phyloP scores from a whole-genome alignment of 1,284 basidiomycete genomes.

The Irpex lacteus region DNA sequence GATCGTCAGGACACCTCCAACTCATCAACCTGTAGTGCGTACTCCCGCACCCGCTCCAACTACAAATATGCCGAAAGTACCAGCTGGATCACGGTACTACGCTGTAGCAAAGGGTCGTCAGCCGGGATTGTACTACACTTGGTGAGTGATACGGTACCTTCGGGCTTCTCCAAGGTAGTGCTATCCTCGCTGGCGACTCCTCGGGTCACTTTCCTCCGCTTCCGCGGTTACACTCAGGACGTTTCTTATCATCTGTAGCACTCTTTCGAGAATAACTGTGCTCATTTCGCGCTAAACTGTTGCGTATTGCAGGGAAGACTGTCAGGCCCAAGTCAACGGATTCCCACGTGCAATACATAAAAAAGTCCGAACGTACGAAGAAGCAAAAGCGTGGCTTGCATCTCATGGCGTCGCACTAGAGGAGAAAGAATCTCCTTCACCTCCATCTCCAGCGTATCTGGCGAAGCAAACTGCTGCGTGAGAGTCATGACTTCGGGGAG shows the following conservation, averaged over 20 bases:
- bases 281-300: neutral
- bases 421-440: neutral
- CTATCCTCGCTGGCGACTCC: constrained; percentile 1
- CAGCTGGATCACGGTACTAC: constrained; percentile 20
- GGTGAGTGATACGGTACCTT: constrained; percentile 18
- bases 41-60: constrained; percentile 1
- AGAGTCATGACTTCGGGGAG: too few species aligned
- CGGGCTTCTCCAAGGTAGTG: constrained; percentile 3
- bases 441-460: too few species aligned
- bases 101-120: constrained; percentile 27
- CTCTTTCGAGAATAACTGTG: neutral
- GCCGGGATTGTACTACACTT: constrained; percentile 25
- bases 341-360: constrained; percentile 59
- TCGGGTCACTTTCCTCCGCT: too few species aligned
- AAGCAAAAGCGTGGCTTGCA: constrained; percentile 43
- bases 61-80: constrained; percentile 20
- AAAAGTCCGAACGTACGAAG: constrained; percentile 50
- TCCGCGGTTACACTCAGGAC: too few species aligned
- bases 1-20: neutral
- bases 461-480: too few species aligned
- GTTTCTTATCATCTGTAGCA: neutral
- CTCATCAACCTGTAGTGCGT: neutral
- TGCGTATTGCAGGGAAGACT: constrained; percentile 46
- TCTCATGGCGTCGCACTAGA: neutral
- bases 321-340: constrained; percentile 55